Evolutionary conservation across 2,329 filamentous ascomycete species (phyloP).

Genomic region (Knufia petricola): DNA sequence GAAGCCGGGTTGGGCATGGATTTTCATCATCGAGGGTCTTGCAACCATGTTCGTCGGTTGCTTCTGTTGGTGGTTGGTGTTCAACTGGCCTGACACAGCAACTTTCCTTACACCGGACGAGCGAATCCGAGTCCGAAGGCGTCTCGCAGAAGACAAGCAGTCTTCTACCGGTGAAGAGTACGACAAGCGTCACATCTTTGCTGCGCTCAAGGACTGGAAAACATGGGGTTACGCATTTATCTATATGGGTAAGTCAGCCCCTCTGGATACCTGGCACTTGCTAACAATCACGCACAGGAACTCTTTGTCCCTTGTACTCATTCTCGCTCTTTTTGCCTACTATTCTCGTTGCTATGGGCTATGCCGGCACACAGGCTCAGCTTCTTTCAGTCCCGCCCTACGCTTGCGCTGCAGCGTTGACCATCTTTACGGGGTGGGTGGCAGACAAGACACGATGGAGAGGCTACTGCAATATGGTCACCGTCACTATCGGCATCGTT

Average conservation of each 20-base stretch:
- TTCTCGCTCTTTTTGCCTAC: conserved; percentile 51
- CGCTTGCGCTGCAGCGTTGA: conserved; percentile 48
- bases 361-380: conserved; percentile 50
- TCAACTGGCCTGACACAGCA: conserved; percentile 42
- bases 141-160: conserved; percentile 33
- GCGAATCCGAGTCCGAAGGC: conserved; percentile 27
- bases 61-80: conserved; percentile 38
- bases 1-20: conserved; percentile 38
- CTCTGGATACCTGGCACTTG: conserved; percentile 26
- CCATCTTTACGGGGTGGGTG: conserved; percentile 46
- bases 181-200: conserved; percentile 41
- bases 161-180: conserved; percentile 33
- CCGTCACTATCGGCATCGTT: conserved; percentile 59
- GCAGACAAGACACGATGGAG: conserved; percentile 50
- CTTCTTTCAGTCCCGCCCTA: conserved; percentile 59
- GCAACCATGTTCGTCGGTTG: conserved; percentile 30
- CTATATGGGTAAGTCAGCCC: conserved; percentile 33
- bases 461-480: conserved; percentile 61
- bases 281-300: conserved; percentile 39
- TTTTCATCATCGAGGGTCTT: conserved; percentile 39
- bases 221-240: conserved; percentile 32
- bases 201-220: conserved; percentile 41
- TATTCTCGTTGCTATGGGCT: conserved; percentile 48
- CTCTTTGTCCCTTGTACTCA: conserved; percentile 48
- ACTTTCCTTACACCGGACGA: conserved; percentile 39